Conservation (phyloP, 805 yeast species). For the Metschnikowia arizonensis region DNA sequence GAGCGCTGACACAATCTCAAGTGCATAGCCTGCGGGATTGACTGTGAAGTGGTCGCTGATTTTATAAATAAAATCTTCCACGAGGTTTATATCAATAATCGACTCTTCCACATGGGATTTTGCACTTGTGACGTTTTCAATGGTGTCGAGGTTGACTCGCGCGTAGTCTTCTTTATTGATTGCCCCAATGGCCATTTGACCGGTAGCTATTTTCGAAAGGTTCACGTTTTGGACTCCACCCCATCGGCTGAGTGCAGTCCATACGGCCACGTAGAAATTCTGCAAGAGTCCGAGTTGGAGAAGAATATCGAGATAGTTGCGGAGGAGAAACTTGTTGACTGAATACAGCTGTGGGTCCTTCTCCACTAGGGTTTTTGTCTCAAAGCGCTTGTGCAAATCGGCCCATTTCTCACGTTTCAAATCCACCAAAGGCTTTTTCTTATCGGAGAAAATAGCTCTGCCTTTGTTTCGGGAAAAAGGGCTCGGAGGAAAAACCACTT, state of each 20-base stretch:
- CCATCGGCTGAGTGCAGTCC: slow-evolving; percentile 33
- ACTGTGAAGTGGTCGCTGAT: slow-evolving; percentile 24
- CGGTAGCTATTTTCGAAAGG: slow-evolving; percentile 3
- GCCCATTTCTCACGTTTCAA: slow-evolving; percentile 24
- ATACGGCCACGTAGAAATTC: slow-evolving; percentile 29
- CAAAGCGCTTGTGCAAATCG: slow-evolving; percentile 17
- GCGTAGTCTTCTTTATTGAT: slow-evolving; percentile 6
- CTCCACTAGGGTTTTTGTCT: slow-evolving; percentile 3
- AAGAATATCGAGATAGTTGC: slow-evolving; percentile 29
- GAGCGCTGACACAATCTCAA: slow-evolving; percentile 27
- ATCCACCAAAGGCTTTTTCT: slow-evolving; percentile 28
- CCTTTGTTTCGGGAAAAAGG: slow-evolving; percentile 23
- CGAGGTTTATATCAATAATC: slow-evolving; percentile 27
- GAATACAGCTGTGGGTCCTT: slow-evolving; percentile 14
- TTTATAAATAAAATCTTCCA: slow-evolving; percentile 34
- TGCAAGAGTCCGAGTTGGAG: slow-evolving; percentile 27
- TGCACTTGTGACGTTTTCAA: not conserved
- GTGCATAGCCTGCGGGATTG: slow-evolving; percentile 21
- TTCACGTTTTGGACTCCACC: slow-evolving; percentile 24
- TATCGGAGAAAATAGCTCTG: slow-evolving; percentile 24
- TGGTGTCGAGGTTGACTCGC: slow-evolving; percentile 1
- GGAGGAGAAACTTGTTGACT: slow-evolving; percentile 32
- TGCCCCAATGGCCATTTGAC: slow-evolving; percentile 1
- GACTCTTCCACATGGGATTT: not conserved
- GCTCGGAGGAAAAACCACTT: slow-evolving; percentile 30